Evolutionary conservation across 495 filamentous ascomycete genomes (phyloP).

Genomic region (Podospora anserina): DNA sequence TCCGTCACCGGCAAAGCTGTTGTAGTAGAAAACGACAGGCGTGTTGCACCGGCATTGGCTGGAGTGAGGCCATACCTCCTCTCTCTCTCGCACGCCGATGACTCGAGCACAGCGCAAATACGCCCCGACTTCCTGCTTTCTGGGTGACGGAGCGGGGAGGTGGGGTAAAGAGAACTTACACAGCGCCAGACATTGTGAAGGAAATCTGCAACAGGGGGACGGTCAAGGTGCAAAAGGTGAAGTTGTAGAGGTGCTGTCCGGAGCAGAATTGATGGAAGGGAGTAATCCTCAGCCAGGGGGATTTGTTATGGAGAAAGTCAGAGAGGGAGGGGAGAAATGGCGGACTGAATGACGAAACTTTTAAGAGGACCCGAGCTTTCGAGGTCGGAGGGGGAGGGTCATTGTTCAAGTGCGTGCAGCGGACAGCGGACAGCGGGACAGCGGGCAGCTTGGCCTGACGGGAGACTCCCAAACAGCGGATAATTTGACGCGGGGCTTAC

Average conservation of each 20-base stretch:
- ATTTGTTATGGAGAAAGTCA: constrained; percentile 27
- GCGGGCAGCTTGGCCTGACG: neutral
- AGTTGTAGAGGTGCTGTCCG: constrained; percentile 6
- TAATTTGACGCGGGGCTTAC: constrained; percentile 35
- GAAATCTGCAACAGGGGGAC: constrained; percentile 12
- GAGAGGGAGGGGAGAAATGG: constrained; percentile 19
- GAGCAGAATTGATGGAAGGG: constrained; percentile 17
- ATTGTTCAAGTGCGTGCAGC: constrained; percentile 16
- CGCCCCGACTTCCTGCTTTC: constrained; percentile 9
- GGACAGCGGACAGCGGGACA: neutral
- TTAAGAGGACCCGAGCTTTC: constrained; percentile 24
- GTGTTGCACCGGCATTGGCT: neutral
- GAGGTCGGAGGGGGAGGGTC: constrained; percentile 27
- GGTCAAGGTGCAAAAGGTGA: neutral
- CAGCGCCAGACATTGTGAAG: constrained; percentile 50
- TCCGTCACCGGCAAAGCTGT: neutral
- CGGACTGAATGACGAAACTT: constrained; percentile 34
- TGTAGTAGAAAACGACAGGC: neutral
- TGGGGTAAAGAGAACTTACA: constrained; percentile 47
- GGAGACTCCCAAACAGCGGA: constrained; percentile 17
- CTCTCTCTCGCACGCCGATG: constrained; percentile 2
- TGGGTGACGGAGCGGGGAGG: constrained; percentile 27
- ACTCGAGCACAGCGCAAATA: constrained; percentile 11
- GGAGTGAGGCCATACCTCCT: neutral
- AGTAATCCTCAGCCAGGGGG: constrained; percentile 16